A percentile compares a stretch with the other conserved stretches of the same genome.
Conservation (phyloP, 2,329 filamentous ascomycete species). For the Bipolaris cookei region DNA sequence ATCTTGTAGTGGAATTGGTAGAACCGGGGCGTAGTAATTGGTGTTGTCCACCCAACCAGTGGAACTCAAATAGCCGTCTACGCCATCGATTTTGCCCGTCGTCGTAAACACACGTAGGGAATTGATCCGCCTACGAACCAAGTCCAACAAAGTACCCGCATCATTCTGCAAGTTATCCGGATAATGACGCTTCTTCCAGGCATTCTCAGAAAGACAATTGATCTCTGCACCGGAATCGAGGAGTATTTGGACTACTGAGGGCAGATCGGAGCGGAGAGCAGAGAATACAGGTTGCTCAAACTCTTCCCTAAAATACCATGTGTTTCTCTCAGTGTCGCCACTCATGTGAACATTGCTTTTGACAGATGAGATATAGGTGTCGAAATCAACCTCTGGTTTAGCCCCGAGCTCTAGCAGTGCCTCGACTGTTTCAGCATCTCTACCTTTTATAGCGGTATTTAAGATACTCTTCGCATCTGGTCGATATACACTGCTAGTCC, state of each 20-base stretch:
- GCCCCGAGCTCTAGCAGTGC: conserved; percentile 68
- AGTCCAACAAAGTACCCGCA: conserved; percentile 64
- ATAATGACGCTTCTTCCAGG: conserved; percentile 36
- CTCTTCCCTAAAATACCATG: conserved; percentile 55
- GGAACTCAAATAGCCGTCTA: neutral
- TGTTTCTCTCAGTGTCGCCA: conserved; percentile 55
- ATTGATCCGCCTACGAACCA: conserved; percentile 62
- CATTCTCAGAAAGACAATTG: conserved; percentile 61
- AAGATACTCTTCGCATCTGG: conserved; percentile 58
- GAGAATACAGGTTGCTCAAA: conserved; percentile 70
- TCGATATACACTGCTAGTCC: conserved; percentile 47
- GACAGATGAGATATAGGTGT: conserved; percentile 67
- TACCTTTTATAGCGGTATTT: conserved; percentile 57
- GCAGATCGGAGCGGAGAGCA: conserved; percentile 62
- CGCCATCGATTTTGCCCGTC: conserved; percentile 11
- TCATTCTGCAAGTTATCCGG: conserved; percentile 45
- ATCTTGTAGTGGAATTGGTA: conserved; percentile 46
- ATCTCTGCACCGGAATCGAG: conserved; percentile 69
- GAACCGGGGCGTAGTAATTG: neutral
- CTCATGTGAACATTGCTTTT: conserved; percentile 53
- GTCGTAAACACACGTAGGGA: conserved; percentile 15
- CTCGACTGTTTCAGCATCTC: conserved; percentile 14
- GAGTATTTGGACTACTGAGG: conserved; percentile 63
- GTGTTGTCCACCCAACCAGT: neutral
- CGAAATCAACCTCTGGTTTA: conserved; percentile 53